These are phyloP conservation scores for Sporothrix schenckii DNA, from an alignment of 2,329 filamentous ascomycete species.

Conservation along the genomic window DNA sequence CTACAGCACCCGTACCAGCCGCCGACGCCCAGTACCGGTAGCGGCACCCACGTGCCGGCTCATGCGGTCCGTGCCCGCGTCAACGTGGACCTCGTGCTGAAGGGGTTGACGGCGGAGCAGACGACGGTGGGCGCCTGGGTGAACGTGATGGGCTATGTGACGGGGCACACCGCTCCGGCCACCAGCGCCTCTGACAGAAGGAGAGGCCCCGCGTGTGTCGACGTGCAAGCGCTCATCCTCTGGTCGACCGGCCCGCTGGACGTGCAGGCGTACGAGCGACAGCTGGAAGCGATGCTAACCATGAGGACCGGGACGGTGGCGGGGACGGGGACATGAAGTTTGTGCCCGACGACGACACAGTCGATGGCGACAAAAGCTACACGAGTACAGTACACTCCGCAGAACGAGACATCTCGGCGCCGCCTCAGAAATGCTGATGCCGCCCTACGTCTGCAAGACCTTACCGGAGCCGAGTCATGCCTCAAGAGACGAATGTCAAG, in stretches of 20 bases:
- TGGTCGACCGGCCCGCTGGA: slow-evolving; percentile 77
- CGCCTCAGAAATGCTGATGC: background rate
- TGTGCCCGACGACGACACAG: background rate
- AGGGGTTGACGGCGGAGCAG: slow-evolving; percentile 63
- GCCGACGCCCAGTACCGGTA: slow-evolving; percentile 29
- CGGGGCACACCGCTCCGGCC: slow-evolving; percentile 30
- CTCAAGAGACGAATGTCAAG: background rate
- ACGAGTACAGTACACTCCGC: background rate
- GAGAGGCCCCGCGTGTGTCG: slow-evolving; percentile 37
- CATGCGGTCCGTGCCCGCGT: slow-evolving; percentile 58
- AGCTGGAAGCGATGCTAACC: slow-evolving; percentile 45
- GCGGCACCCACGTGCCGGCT: background rate
- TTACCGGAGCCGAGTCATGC: background rate
- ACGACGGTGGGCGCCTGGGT: slow-evolving; percentile 80
- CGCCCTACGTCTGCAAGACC: background rate
- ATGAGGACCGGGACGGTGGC: background rate
- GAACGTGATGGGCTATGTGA: slow-evolving; percentile 82
- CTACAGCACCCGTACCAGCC: slow-evolving; percentile 69
- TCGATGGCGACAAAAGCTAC: background rate
- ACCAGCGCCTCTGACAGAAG: background rate
- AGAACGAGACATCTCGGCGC: background rate
- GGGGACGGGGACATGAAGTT: background rate
- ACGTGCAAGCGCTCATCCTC: slow-evolving; percentile 74
- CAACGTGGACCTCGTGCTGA: slow-evolving; percentile 71
- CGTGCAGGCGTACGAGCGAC: slow-evolving; percentile 69